Percentiles rank a stretch among this genome's conserved stretches.
phyloP scores from a whole-genome alignment of 257 asterid species.

The Oldenlandia corymbosa region DNA sequence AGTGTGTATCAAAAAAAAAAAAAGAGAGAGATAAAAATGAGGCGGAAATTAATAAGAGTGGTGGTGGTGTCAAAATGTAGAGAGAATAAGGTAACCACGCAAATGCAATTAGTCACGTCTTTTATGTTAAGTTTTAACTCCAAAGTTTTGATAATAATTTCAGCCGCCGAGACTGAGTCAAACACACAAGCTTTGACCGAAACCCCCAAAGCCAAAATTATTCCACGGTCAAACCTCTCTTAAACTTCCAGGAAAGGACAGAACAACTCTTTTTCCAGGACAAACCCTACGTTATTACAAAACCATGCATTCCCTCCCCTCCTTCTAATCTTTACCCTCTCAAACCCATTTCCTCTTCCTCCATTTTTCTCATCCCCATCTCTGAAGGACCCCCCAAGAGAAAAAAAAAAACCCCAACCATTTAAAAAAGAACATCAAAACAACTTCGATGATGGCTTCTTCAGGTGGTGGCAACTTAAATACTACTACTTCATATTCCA shows the following conservation, averaged over 20 bases:
- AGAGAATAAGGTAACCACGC: too few species aligned
- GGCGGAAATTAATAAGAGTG: too few species aligned
- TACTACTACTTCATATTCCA: slow-evolving; percentile 20
- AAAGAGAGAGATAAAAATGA: too few species aligned
- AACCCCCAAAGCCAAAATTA: neutral
- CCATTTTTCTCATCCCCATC: too few species aligned
- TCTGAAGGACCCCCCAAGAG: too few species aligned
- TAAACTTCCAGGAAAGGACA: slow-evolving; percentile 26
- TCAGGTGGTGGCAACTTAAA: slow-evolving; percentile 32
- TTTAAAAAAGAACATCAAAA: neutral
- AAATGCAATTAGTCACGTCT: too few species aligned
- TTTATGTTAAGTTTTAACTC: too few species aligned
- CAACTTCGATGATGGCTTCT: slow-evolving; percentile 20
- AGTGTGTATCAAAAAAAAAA: too few species aligned
- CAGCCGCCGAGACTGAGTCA: slow-evolving; percentile 74
- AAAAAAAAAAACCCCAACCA: too few species aligned
- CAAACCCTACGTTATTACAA: neutral
- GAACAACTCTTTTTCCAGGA: neutral
- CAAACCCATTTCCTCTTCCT: neutral
- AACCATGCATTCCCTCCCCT: neutral
- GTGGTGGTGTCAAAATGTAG: too few species aligned
- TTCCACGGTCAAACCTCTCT: slow-evolving; percentile 35
- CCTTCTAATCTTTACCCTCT: slow-evolving; percentile 1
- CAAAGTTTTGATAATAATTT: too few species aligned
- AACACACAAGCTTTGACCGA: slow-evolving; percentile 48